phyloP scores from a whole-genome alignment of 2,329 filamentous ascomycete species.

The Cladobotryum protrusum region DNA sequence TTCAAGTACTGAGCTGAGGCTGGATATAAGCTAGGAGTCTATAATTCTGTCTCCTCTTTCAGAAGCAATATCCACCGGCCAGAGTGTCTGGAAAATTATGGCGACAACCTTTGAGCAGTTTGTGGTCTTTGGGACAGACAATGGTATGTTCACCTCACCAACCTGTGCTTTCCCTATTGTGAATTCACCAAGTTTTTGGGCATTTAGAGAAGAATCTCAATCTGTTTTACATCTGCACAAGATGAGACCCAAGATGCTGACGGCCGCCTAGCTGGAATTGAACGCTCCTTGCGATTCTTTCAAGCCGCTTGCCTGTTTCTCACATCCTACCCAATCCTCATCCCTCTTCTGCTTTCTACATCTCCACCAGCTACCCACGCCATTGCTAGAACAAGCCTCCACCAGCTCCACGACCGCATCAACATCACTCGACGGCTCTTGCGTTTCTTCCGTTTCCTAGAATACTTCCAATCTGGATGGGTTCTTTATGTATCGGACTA shows the following conservation, averaged over 20 bases:
- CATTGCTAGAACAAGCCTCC: slow-evolving; percentile 27
- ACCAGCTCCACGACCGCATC: slow-evolving; percentile 34
- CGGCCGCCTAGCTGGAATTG: slow-evolving; percentile 38
- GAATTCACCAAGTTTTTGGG: background rate
- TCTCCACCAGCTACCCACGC: slow-evolving; percentile 19
- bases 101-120: background rate
- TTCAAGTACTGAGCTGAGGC: too few relatives aligned
- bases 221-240: background rate
- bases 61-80: too few relatives aligned
- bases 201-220: background rate
- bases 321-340: slow-evolving; percentile 36
- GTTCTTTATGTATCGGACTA: slow-evolving; percentile 28
- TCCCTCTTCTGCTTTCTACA: slow-evolving; percentile 27
- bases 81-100: too few relatives aligned
- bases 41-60: too few relatives aligned
- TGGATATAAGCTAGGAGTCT: too few relatives aligned
- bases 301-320: slow-evolving; percentile 47
- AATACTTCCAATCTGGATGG: slow-evolving; percentile 49
- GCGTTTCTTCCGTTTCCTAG: slow-evolving; percentile 62
- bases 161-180: background rate
- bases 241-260: background rate
- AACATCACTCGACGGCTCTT: slow-evolving; percentile 54
- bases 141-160: background rate
- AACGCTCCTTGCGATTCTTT: slow-evolving; percentile 53
- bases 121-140: slow-evolving; percentile 8